Conservation (phyloP, 192 early-diverging fungal species). For the Coemansia sp. region DNA sequence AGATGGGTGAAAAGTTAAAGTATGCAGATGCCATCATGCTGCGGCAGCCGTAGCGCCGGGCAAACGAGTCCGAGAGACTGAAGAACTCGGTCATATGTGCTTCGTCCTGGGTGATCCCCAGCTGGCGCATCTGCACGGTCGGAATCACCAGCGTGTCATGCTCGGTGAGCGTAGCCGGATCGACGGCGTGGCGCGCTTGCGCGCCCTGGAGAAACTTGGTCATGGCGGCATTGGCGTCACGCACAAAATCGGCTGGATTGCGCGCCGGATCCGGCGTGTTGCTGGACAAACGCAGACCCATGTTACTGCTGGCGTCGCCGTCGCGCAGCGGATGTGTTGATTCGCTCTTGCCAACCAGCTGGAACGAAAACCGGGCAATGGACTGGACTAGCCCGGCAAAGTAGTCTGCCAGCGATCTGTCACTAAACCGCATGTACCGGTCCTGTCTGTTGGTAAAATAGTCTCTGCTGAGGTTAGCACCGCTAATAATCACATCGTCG, state of each 20-base stretch:
- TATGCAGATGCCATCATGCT: slow-evolving; percentile 85
- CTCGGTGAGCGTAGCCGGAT: slow-evolving; percentile 8
- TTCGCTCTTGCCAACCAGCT: slow-evolving; percentile 11
- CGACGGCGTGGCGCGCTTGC: slow-evolving; percentile 12
- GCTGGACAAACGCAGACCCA: slow-evolving; percentile 16
- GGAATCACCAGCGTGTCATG: slow-evolving; percentile 75
- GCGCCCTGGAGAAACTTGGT: slow-evolving; percentile 53
- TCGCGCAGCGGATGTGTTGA: slow-evolving; percentile 13
- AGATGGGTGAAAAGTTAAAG: slow-evolving; percentile 82
- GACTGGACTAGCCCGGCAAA: slow-evolving; percentile 67
- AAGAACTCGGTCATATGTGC: slow-evolving; percentile 64
- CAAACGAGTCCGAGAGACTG: slow-evolving; percentile 48
- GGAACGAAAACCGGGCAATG: slow-evolving; percentile 68
- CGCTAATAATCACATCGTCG: slow-evolving; percentile 73
- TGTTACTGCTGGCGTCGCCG: neutral
- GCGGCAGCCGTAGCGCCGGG: slow-evolving; percentile 53
- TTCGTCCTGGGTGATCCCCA: slow-evolving; percentile 81
- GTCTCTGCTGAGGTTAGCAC: slow-evolving; percentile 90
- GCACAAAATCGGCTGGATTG: slow-evolving; percentile 59
- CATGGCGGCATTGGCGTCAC: slow-evolving; percentile 55
- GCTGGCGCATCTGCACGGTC: slow-evolving; percentile 82
- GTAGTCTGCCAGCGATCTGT: slow-evolving; percentile 64
- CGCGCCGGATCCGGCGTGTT: slow-evolving; percentile 60
- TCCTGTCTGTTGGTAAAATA: slow-evolving; percentile 97
- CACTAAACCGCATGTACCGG: slow-evolving; percentile 78